Evolutionary conservation across 2,329 filamentous ascomycete species (phyloP), one percentile per base, ranked within the genome.

Genomic region (Paraphaeosphaeria minitans): DNA sequence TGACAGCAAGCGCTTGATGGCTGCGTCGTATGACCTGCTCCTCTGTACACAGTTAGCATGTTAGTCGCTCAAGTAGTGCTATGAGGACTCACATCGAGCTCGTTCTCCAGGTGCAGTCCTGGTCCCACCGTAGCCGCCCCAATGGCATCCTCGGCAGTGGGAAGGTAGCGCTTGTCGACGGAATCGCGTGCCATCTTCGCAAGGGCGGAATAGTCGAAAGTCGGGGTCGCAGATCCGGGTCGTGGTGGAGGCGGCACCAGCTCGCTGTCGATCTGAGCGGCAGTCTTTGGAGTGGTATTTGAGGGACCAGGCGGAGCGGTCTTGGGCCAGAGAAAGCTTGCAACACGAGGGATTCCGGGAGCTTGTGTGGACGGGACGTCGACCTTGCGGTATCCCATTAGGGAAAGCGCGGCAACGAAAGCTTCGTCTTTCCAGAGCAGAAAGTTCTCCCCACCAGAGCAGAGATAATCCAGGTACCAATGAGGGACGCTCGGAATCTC

Each of bases 381-480:
- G 7, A 37, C 19, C 47, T 37, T 50, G 6, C 29, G 16, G n/a
- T 50, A 50, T 22, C 29, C 29, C 31, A 37, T 50, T 13, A 37
- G 22, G 29, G 47, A 19, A 22, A 50, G 31, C 13, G 47, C 47
- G 31, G n/a, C 14, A 31, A 19, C 19, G 10, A 51, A 13, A n/a
- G 10, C 48, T 41, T 39, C 33, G 21, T 51, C 48, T 19, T 51
- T 51, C 48, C 48, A 51, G 16, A 51, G 35, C 8, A 51, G 48
- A 19, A 51, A 51, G 35, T 41, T 51, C 22, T 51, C 33, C 5
- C 48, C 48, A 9, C 48, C 48, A 13, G 12, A 16, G 35, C 48
- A 51, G 21, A 51, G 48, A 22, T n/a, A 39, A 4, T 27, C 13
- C 16, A 51, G 31, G 22, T 51, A 51, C 48, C 48, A 51, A 29